These are phyloP conservation scores for Sporormia fimetaria DNA, from an alignment of 495 filamentous ascomycete genomes.

Conservation along the genomic window DNA sequence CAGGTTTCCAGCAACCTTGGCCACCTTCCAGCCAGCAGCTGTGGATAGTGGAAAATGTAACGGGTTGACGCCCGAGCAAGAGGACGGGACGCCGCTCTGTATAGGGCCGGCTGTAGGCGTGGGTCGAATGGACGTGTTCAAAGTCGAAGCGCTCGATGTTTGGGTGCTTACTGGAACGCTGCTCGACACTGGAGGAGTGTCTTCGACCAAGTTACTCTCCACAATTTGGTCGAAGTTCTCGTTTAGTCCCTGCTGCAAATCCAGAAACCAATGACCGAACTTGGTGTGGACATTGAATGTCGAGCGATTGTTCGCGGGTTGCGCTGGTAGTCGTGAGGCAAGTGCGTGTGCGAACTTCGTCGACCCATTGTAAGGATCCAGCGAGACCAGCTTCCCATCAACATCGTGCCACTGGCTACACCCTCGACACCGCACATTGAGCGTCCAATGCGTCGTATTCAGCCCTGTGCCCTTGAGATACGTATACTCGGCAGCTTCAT, in stretches of 20 bases:
- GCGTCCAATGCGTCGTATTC: conserved; percentile 23
- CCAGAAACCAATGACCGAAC: conserved; percentile 20
- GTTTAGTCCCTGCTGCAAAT: conserved; percentile 10
- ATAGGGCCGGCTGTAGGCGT: conserved; percentile 7
- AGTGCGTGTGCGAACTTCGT: conserved; percentile 14
- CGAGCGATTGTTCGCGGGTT: conserved; percentile 21
- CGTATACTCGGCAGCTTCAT: conserved; percentile 15
- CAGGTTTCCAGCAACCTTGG: conserved; percentile 17
- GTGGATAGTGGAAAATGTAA: conserved; percentile 1
- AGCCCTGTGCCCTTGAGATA: conserved; percentile 22
- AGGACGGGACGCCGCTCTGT: conserved; percentile 2
- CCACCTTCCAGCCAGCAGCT: conserved; percentile 16
- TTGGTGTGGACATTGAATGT: conserved; percentile 17
- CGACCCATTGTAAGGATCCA: conserved; percentile 8
- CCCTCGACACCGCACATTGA: conserved; percentile 20
- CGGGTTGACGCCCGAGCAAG: conserved; percentile 9
- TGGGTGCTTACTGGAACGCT: conserved; percentile 1
- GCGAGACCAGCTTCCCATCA: conserved; percentile 6
- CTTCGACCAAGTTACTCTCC: conserved; percentile 6
- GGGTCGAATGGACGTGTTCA: conserved; percentile 10
- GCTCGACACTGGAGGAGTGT: conserved; percentile 8
- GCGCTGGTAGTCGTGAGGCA: conserved; percentile 2
- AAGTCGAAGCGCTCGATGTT: conserved; percentile 2
- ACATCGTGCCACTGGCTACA: conserved; percentile 16
- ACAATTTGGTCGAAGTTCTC: conserved; percentile 16